Conservation (phyloP, 2,329 filamentous ascomycete species). For the Scytalidium sp. region DNA sequence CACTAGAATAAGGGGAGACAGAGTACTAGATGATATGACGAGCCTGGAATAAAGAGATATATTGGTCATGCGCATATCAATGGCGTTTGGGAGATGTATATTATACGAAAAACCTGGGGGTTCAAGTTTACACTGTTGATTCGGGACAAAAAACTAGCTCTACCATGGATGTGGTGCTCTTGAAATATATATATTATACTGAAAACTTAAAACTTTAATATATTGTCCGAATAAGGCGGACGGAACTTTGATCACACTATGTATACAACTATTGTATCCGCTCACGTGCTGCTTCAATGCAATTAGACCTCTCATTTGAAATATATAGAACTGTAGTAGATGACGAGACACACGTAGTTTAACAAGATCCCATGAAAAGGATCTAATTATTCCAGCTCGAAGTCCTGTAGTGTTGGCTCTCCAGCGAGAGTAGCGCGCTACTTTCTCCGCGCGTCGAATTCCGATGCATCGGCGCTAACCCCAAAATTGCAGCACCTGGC, state of each 20-base stretch:
- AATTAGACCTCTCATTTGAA: no score
- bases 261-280: no score
- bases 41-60: slow-evolving; percentile 29
- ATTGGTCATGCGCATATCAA: slow-evolving; percentile 11
- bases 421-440: no score
- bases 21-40: slow-evolving; percentile 64
- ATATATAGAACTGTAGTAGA: no score
- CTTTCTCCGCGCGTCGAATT: no score
- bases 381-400: no score
- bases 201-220: background rate
- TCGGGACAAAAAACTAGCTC: background rate
- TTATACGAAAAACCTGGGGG: background rate
- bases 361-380: no score
- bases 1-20: slow-evolving; percentile 36
- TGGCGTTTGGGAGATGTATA: slow-evolving; percentile 21
- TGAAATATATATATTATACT: background rate
- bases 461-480: background rate
- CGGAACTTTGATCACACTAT: no score
- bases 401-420: no score
- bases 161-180: background rate
- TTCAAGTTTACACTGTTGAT: background rate
- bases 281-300: no score
- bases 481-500: background rate
- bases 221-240: background rate
- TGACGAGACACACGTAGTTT: no score